Evolutionary conservation across 306 rosid genomes (phyloP).

Genomic region (Cicer arietinum): DNA sequence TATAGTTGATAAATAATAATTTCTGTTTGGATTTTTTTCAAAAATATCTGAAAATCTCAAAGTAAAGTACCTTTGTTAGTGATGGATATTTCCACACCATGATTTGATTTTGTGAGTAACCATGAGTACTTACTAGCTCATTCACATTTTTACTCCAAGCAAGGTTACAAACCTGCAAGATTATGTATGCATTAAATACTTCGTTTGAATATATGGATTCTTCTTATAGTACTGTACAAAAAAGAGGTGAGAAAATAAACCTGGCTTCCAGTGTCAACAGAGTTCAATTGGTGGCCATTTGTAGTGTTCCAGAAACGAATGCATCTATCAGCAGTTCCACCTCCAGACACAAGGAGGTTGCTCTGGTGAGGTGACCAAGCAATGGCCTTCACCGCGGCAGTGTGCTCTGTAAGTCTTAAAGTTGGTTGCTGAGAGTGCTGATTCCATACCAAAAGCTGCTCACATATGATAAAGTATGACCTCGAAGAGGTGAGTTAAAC

Average conservation of each 20-base stretch:
- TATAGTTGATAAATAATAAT: not conserved
- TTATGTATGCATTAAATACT: constrained; percentile 22
- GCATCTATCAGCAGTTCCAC: constrained; percentile 98
- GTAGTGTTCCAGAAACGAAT: constrained; percentile 99
- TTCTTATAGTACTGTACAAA: not conserved
- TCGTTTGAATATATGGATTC: not conserved
- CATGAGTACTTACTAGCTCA: constrained; percentile 95
- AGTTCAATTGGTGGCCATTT: constrained; percentile 87
- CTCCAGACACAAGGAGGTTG: constrained; percentile 94
- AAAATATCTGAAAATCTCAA: not conserved
- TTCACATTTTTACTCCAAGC: constrained; percentile 98
- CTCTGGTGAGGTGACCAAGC: constrained; percentile 99
- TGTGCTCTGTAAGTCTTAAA: constrained; percentile 86
- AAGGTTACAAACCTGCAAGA: constrained; percentile 88
- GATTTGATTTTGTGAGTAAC: constrained; percentile 96
- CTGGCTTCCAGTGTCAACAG: constrained; percentile 98
- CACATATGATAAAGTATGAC: constrained; percentile 37
- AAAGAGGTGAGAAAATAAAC: constrained; percentile 43
- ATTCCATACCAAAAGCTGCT: constrained; percentile 94
- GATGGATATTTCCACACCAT: constrained; percentile 99
- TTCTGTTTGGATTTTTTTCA: not conserved
- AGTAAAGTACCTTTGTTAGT: constrained; percentile 79
- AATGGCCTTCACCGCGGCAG: constrained; percentile 98
- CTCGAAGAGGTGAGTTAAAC: constrained; percentile 15
- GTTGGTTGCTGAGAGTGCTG: constrained; percentile 93